These are phyloP conservation scores for Orbilia quercus DNA, from an alignment of 2,329 filamentous ascomycete genomes.

Conservation along the genomic window DNA sequence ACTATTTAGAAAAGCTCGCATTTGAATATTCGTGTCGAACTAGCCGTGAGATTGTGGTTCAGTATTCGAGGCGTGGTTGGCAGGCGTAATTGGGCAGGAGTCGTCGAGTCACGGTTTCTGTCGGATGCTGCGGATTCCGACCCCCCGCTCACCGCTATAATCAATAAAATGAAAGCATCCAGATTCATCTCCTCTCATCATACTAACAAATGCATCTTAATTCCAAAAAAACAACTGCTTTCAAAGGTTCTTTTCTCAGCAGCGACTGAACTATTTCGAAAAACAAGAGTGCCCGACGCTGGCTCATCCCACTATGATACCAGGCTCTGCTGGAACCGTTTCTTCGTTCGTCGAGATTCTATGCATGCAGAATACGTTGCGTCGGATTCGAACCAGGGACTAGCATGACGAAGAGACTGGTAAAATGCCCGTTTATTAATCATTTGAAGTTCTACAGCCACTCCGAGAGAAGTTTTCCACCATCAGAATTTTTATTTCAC, in stretches of 20 bases:
- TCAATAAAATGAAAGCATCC: neutral
- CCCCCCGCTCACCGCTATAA: neutral
- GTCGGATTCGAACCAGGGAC: neutral
- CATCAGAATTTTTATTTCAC: neutral
- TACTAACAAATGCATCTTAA: too few relatives aligned
- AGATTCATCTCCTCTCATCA: neutral
- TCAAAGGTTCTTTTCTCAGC: too few relatives aligned
- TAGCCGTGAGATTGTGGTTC: too few relatives aligned
- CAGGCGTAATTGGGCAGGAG: neutral
- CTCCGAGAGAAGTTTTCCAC: neutral
- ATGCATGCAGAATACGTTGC: neutral
- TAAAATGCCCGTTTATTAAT: too few relatives aligned
- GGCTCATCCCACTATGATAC: too few relatives aligned
- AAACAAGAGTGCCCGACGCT: too few relatives aligned
- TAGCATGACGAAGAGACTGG: neutral
- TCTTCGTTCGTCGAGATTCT: neutral
- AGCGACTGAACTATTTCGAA: too few relatives aligned
- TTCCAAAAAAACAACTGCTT: too few relatives aligned
- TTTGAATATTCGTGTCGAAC: neutral
- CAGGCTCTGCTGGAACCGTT: too few relatives aligned
- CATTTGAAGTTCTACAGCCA: too few relatives aligned
- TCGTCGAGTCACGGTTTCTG: neutral
- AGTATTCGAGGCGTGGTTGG: too few relatives aligned
- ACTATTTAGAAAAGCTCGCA: too few relatives aligned
- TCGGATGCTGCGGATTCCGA: conserved; percentile 27